Evolutionary conservation across 2,329 filamentous ascomycete genomes (phyloP), one percentile per base, ranked within the genome.

Genomic region (Cordyceps cicadae): DNA sequence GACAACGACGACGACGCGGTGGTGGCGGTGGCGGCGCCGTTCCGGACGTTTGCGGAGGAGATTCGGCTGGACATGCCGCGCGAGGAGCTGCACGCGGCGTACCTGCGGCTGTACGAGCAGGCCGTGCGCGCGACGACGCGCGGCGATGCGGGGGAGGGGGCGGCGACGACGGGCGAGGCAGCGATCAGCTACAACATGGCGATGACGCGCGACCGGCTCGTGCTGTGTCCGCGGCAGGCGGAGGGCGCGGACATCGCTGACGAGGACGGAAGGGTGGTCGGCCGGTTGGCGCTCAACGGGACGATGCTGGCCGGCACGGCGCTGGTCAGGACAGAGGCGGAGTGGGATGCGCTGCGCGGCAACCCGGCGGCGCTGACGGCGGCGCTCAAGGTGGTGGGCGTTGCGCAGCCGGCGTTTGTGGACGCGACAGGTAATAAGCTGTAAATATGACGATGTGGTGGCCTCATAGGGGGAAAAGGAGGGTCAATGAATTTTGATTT

Each of bases 141-240:
- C 15, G 43, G 62, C 1, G 63, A 59, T 55, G 46, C 49, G 1
- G 37, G 49, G 7, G 46, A 51, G 1, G 37, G 49, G 8, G 63
- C 61, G 15, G 69, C 71, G 14, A 55, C 59, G 1, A 76, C 76
- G 3, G 76, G 76, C 3, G 75, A 78, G 63, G 77, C 82, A 0
- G 66, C 66, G n/a, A 83, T 87, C 53, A 86, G 83, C 70, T 87
- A 87, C 69, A 87, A 87, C 67, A 70, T 87, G 64, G 84, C 80
- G 54, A 77, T 87, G 73, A 87, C 84, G 21, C 73, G 74, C 62
- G 71, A 70, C 17, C 74, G 72, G 0, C 76, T 87, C 69, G 81
- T 81, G 0, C 62, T 87, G 1, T 79, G 79, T 62, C 85, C 85
- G 1, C 75, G 85, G 2, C 64, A 76, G 1, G 75, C 78, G 0